Percentiles rank a stretch among this genome's conserved stretches.
phyloP scores from a whole-genome alignment of 2,329 filamentous ascomycete species.

The Hypomyces rosellus region DNA sequence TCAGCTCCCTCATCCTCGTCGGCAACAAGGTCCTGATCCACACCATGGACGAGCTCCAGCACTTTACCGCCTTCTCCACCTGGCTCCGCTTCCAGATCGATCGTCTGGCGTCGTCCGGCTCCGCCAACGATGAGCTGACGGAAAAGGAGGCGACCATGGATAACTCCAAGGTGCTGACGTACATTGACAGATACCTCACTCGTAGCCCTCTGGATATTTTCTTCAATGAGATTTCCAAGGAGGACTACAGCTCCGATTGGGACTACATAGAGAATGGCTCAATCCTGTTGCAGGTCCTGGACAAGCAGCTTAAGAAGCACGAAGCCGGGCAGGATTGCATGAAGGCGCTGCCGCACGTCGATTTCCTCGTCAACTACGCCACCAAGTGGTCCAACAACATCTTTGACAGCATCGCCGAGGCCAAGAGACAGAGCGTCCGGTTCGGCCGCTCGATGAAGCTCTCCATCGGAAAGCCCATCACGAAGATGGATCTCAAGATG shows the following conservation, averaged over 20 bases:
- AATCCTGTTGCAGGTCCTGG: slow-evolving; percentile 42
- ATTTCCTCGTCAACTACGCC: slow-evolving; percentile 56
- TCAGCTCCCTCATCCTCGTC: slow-evolving; percentile 69
- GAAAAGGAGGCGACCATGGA: slow-evolving; percentile 76
- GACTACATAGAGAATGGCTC: slow-evolving; percentile 37
- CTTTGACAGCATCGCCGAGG: slow-evolving; percentile 62
- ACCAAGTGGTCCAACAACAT: slow-evolving; percentile 52
- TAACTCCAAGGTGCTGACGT: slow-evolving; percentile 63
- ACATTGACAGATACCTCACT: slow-evolving; percentile 66
- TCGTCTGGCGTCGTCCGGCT: slow-evolving; percentile 57
- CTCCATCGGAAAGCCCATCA: slow-evolving; percentile 37
- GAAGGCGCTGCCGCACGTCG: slow-evolving; percentile 53
- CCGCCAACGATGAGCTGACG: slow-evolving; percentile 61
- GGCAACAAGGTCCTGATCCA: slow-evolving; percentile 66
- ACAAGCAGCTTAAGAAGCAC: slow-evolving; percentile 42
- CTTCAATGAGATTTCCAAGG: slow-evolving; percentile 44
- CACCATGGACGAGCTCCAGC: slow-evolving; percentile 67
- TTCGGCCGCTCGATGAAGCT: slow-evolving; percentile 53
- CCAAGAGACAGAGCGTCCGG: slow-evolving; percentile 61
- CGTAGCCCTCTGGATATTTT: slow-evolving; percentile 56
- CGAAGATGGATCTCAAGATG: slow-evolving; percentile 54
- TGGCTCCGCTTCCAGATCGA: slow-evolving; percentile 86
- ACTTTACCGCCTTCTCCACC: slow-evolving; percentile 71
- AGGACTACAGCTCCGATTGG: slow-evolving; percentile 45
- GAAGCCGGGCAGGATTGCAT: slow-evolving; percentile 40